Base-by-base conservation (phyloP, 345 rosid genomes). In the Capsella bursapastoris region DNA sequence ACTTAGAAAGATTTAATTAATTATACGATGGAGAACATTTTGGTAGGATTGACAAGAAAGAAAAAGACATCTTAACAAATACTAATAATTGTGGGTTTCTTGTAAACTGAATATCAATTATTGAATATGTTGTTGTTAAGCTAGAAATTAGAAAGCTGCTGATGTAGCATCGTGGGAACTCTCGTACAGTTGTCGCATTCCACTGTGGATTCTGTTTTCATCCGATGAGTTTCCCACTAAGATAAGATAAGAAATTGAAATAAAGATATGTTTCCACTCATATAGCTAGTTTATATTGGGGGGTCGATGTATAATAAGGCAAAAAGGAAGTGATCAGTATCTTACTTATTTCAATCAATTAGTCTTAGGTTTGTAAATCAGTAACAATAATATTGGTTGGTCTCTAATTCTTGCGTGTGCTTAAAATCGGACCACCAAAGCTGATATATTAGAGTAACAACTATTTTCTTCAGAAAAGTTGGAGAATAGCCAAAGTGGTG, bases 201-300 rank as follows among this genome's bases (percentile, higher is more conserved):
- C 68, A 70, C 47, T 6, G 62, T 28, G 47, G 16, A 51, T 60
- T 60, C 13, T 37, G 27, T n/a, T 49, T 7, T 25, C 6, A 29
- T 31, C 49, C 64, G 37, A 64, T 37, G 22, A 29, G 28, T 41
- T 59, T 67, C 18, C 74, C 73, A 75, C 69, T 68, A 68, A 47
- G 11, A 38, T 74, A 50, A 35, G 38, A 15, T 60, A 5, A 22
- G 51, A 53, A 6, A 37, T 43, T 49, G n/a, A 7, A 59, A 60
- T 7, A 32, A 32, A 34, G 37, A 57, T 66, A 37, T 32, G 29
- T 27, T 45, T 65, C 59, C 52, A 74, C 66, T 74, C n/a, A 45
- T 66, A 57, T 66, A 57, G 18, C 18, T 18, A 18, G 15, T 57
- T 45, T 57, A 49, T 50, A 41, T 22, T 40, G 78, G 48, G 1